Evolutionary conservation across 805 yeast genomes (phyloP).

Genomic region (Candida lessepsii): DNA sequence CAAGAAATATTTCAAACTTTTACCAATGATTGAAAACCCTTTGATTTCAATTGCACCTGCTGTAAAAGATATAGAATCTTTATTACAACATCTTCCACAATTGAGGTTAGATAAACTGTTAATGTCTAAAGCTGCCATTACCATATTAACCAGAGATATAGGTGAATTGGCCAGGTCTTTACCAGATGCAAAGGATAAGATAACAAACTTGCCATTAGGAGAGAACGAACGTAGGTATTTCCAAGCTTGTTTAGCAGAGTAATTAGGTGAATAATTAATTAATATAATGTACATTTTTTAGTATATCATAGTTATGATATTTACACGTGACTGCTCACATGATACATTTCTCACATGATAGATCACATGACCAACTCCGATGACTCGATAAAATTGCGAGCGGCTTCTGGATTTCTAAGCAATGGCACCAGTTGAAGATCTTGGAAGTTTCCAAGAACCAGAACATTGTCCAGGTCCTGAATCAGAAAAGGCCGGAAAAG

Average conservation of each 20-base stretch:
- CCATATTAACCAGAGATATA: constrained; percentile 50
- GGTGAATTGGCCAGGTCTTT: constrained; percentile 39
- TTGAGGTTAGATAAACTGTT: constrained; percentile 28
- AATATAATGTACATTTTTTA: no score
- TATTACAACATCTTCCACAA: constrained; percentile 47
- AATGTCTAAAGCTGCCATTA: constrained; percentile 48
- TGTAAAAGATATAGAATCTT: constrained; percentile 25
- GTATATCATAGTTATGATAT: no score
- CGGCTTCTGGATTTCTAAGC: constrained; percentile 8
- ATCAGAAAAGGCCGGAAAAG: constrained; percentile 88
- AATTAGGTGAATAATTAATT: no score
- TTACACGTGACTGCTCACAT: no score
- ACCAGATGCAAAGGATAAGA: constrained; percentile 5
- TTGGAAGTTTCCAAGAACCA: constrained; percentile 40
- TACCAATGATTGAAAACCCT: constrained; percentile 9
- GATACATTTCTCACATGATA: no score
- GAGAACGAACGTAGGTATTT: constrained; percentile 45
- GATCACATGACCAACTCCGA: no score
- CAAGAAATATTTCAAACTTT: constrained; percentile 44
- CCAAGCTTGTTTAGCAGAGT: constrained; percentile 1
- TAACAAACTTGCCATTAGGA: constrained; percentile 42
- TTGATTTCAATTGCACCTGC: background rate
- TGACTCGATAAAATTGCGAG: no score
- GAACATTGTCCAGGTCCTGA: constrained; percentile 99
- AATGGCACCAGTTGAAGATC: constrained; percentile 7